A percentile compares a stretch with the other conserved stretches of the same genome.
These are phyloP conservation scores for Lobulomyces angularis DNA, from an alignment of 192 early-diverging fungal species.

Conservation along the genomic window DNA sequence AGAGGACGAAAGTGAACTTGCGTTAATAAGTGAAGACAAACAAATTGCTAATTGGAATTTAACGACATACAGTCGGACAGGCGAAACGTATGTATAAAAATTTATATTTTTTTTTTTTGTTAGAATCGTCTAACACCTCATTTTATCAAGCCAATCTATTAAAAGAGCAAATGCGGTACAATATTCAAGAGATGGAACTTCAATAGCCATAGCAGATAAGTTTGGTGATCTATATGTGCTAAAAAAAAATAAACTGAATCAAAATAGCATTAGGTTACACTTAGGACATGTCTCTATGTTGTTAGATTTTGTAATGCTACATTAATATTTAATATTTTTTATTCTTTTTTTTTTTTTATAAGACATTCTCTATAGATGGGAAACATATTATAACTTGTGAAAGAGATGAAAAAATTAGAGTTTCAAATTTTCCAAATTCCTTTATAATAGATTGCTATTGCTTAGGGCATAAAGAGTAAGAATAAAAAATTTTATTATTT, in stretches of 20 bases:
- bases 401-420: constrained; percentile 93
- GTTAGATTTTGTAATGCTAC: constrained; percentile 57
- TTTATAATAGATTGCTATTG: constrained; percentile 84
- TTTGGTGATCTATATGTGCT: constrained; percentile 90
- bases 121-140: too few species aligned
- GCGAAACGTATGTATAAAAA: too few species aligned
- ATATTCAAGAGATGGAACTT: constrained; percentile 49
- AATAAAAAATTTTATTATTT: too few species aligned
- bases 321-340: constrained; percentile 1
- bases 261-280: constrained; percentile 30
- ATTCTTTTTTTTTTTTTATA: background rate
- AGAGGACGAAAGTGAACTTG: too few species aligned
- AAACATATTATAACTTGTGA: constrained; percentile 78
- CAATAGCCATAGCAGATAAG: constrained; percentile 77
- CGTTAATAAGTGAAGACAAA: too few species aligned
- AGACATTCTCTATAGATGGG: constrained; percentile 47
- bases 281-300: constrained; percentile 94
- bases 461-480: constrained; percentile 79
- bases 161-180: constrained; percentile 67
- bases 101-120: too few species aligned
- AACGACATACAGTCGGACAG: too few species aligned
- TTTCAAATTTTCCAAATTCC: constrained; percentile 79
- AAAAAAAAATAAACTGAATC: background rate
- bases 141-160: constrained; percentile 12
- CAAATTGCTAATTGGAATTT: too few species aligned